phyloP scores from a whole-genome alignment of 2,329 filamentous ascomycete genomes.

The Colletotrichum lindemuthianum region DNA sequence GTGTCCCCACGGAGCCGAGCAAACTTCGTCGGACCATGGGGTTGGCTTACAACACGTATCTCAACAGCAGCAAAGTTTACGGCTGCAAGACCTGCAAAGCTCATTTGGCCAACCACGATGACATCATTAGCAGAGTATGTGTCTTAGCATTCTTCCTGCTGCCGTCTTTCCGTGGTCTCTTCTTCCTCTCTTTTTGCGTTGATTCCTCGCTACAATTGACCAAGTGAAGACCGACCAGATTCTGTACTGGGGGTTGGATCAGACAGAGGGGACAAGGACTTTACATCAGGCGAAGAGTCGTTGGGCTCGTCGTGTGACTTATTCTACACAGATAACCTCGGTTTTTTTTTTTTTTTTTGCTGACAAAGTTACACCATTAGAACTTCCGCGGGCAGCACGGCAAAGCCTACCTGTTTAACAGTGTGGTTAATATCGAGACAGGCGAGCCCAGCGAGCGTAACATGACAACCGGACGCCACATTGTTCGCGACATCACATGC shows the following conservation, averaged over 20 bases:
- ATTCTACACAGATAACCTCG: too few relatives aligned
- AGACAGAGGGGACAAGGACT: neutral
- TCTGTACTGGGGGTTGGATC: too few relatives aligned
- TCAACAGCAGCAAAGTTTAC: constrained; percentile 87
- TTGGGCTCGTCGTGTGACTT: too few relatives aligned
- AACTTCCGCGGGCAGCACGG: constrained; percentile 99
- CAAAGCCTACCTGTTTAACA: constrained; percentile 96
- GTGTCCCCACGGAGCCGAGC: too few relatives aligned
- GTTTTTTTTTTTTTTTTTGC: too few relatives aligned
- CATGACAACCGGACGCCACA: constrained; percentile 96
- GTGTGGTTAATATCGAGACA: constrained; percentile 88
- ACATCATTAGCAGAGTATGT: constrained; percentile 91
- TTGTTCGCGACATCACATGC: constrained; percentile 93
- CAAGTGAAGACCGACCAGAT: too few relatives aligned
- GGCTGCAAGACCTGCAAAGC: constrained; percentile 96
- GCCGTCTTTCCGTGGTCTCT: neutral
- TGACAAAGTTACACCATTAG: constrained; percentile 55
- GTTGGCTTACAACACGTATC: constrained; percentile 90
- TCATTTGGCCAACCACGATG: constrained; percentile 92
- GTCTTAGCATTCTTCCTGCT: constrained; percentile 1
- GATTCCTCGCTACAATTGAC: too few relatives aligned
- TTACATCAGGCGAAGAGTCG: neutral
- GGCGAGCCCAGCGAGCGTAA: constrained; percentile 91
- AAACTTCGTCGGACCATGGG: constrained; percentile 69
- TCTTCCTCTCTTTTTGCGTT: neutral